A percentile compares a stretch with the other conserved stretches of the same genome.
Conservation (phyloP, 2,329 filamentous ascomycete species). For the Drechslerella dactyloides region DNA sequence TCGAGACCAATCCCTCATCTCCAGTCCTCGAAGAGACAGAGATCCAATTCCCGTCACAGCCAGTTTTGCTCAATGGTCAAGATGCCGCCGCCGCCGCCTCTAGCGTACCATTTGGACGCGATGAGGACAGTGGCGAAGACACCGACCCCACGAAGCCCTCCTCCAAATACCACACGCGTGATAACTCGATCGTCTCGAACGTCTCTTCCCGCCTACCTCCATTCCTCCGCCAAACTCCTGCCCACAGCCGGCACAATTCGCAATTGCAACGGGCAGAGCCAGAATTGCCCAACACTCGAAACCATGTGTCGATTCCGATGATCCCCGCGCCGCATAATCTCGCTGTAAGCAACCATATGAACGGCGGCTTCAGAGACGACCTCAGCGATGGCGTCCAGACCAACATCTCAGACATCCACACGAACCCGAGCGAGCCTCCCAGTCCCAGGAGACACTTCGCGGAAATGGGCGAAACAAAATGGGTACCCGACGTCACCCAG, state of each 20-base stretch:
- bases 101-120: conserved; percentile 30
- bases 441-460: conserved; percentile 53
- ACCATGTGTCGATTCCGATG: conserved; percentile 54
- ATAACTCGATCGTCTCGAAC: conserved; percentile 49
- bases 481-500: conserved; percentile 62
- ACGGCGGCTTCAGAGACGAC: conserved; percentile 53
- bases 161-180: conserved; percentile 52
- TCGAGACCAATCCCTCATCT: conserved; percentile 54
- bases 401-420: conserved; percentile 56
- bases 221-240: conserved; percentile 40
- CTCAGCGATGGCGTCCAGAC: conserved; percentile 59
- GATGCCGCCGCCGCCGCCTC: conserved; percentile 49
- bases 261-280: conserved; percentile 72
- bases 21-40: conserved; percentile 48
- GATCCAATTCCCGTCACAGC: conserved; percentile 51
- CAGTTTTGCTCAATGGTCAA: conserved; percentile 53
- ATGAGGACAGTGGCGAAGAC: conserved; percentile 53
- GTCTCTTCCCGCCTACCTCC: conserved; percentile 45
- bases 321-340: conserved; percentile 60
- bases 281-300: conserved; percentile 65
- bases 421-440: conserved; percentile 55
- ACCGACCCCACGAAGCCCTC: conserved; percentile 53
- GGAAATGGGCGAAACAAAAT: conserved; percentile 29
- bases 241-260: conserved; percentile 50
- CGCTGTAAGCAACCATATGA: conserved; percentile 32